Evolutionary conservation across 352 stramenopile species (phyloP).

Genomic region (Globisporangium nagaii): DNA sequence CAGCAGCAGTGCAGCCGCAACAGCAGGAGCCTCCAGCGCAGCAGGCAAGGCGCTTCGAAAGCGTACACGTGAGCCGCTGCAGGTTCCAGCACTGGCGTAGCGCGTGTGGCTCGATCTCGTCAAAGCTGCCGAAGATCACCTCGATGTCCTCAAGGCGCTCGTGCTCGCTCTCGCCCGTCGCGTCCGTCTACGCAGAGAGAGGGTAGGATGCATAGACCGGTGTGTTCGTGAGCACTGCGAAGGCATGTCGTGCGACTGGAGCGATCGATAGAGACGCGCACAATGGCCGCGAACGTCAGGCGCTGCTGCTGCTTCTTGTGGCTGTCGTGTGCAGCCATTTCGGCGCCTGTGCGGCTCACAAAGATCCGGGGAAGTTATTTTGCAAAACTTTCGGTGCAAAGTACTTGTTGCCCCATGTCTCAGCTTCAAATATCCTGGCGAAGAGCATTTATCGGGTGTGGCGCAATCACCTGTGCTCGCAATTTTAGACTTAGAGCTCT

Average conservation of each 20-base stretch:
- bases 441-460: neutral
- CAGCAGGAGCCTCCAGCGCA: too few relatives aligned
- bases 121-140: conserved; percentile 73
- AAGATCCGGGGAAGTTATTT: too few relatives aligned
- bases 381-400: too few relatives aligned
- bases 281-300: conserved; percentile 33
- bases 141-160: conserved; percentile 65
- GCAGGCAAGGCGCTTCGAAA: too few relatives aligned
- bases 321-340: conserved; percentile 8
- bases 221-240: too few relatives aligned
- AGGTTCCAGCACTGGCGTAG: conserved; percentile 48
- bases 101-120: conserved; percentile 33
- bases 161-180: conserved; percentile 57
- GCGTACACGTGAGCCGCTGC: conserved; percentile 42
- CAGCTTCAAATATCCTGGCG: conserved; percentile 1
- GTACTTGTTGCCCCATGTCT: neutral
- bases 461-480: neutral
- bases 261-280: conserved; percentile 19
- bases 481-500: too few relatives aligned
- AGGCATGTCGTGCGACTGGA: too few relatives aligned
- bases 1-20: neutral
- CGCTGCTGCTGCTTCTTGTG: conserved; percentile 15
- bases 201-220: too few relatives aligned
- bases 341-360: too few relatives aligned
- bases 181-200: conserved; percentile 29